Base-by-base conservation (phyloP, 2,329 filamentous ascomycete genomes). In the Trichoderma aggressivum region DNA sequence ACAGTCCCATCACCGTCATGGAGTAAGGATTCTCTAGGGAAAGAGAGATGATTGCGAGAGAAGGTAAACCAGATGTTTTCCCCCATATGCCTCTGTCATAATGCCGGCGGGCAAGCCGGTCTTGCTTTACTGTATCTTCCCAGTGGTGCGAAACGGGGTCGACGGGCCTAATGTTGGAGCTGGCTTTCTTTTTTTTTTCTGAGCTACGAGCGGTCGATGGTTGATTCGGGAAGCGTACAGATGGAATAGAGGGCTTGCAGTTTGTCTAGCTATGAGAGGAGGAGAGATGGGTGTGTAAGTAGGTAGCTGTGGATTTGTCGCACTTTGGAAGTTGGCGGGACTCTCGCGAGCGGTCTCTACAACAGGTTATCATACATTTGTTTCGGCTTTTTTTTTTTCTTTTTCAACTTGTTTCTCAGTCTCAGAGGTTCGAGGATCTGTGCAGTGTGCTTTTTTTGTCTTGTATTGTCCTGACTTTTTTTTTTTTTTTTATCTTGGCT, bases 311-410 rank as follows among this genome's bases (percentile, higher is more conserved):
- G 74, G 69, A 72, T 71, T 71, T 70, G 74, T 74, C 43, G 72
- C 72, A 67, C 70, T 73, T 61, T 70, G 70, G 70, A 73, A 70
- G 68, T 71, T 74, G 72, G 60, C 75, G 79, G 77, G 79, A 77
- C 75, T 79, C 75, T 79, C 79, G 28, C 61, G 78, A 75, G 78
- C 78, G 79, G 79, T 79, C 79, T 79, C 77, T 77, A 81, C 78
- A 81, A 82, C 79, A 79, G 79, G 80, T 83, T 81, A 82, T 83
- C 79, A 84, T 84, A 83, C 79, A 84, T 83, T 73, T 78, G 76
- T 78, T 77, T 76, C 74, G 75, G 77, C 58, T n/a, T 70, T 70
- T 59, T 66, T 36, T 76, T 77, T 64, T 59, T 56, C 55, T 65
- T 55, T 24, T 60, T 61, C 30, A 53, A 61, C 11, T 39, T 70